These are phyloP conservation scores for Antitrichia curtipendula DNA, from an alignment of 225 moss, liverwort and hornwort genomes.

Conservation along the genomic window DNA sequence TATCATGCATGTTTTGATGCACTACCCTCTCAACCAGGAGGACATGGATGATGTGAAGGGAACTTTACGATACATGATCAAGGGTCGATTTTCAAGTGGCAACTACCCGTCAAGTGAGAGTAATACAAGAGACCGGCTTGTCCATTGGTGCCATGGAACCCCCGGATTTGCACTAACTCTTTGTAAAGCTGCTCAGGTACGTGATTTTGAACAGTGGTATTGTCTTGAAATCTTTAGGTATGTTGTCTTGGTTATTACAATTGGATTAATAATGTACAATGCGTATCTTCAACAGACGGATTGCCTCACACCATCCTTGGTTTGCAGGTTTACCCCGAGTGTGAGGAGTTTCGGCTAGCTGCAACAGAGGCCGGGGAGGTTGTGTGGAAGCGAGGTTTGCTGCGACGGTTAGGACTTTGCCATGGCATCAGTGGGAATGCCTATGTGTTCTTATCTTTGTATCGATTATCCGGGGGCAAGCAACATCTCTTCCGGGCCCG, in stretches of 20 bases:
- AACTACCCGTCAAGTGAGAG: conserved; percentile 90
- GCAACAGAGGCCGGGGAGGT: conserved; percentile 71
- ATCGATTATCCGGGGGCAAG: conserved; percentile 47
- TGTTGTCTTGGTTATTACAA: neutral
- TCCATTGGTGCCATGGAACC: conserved; percentile 95
- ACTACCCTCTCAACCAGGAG: conserved; percentile 62
- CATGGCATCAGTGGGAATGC: conserved; percentile 90
- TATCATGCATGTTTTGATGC: conserved; percentile 78
- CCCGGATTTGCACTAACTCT: conserved; percentile 75
- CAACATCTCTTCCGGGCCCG: conserved; percentile 69
- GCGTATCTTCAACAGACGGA: neutral
- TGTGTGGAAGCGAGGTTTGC: conserved; percentile 79
- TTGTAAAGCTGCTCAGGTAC: conserved; percentile 84
- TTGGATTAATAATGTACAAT: neutral
- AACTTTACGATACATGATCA: conserved; percentile 70
- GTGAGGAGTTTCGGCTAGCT: conserved; percentile 61
- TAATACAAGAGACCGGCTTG: conserved; percentile 66
- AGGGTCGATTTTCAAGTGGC: conserved; percentile 60
- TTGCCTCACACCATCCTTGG: neutral
- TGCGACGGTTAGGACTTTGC: conserved; percentile 74
- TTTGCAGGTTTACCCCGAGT: conserved; percentile 67
- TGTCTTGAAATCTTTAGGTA: neutral
- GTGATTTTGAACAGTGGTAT: neutral
- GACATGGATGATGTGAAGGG: conserved; percentile 73
- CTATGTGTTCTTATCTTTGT: conserved; percentile 68